A percentile compares a stretch with the other conserved stretches of the same genome.
phyloP scores from a whole-genome alignment of 2,329 filamentous ascomycete species.

The Kalmusia sp. region DNA sequence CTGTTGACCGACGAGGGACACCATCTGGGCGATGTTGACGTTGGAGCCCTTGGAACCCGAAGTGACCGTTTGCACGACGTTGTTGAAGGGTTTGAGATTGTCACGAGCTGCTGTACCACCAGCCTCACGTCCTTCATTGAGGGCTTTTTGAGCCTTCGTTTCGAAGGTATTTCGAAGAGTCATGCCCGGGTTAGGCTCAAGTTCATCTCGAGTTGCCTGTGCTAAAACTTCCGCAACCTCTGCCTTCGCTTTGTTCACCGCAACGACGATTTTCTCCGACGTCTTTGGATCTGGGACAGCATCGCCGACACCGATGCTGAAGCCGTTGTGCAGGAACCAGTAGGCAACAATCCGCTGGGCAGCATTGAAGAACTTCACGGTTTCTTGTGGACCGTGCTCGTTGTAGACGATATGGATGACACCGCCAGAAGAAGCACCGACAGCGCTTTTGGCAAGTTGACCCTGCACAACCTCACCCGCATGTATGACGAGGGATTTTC shows the following conservation, averaged over 20 bases:
- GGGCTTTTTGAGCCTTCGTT: conserved; percentile 90
- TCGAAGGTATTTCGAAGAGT: conserved; percentile 98
- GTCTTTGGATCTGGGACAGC: conserved; percentile 90
- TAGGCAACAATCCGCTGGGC: conserved; percentile 95
- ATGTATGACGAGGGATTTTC: conserved; percentile 82
- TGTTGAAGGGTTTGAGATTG: conserved; percentile 94
- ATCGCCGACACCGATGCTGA: conserved; percentile 98
- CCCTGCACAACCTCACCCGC: conserved; percentile 91
- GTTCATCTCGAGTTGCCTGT: conserved; percentile 80
- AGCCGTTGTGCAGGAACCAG: conserved; percentile 95
- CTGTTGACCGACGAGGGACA: conserved; percentile 95
- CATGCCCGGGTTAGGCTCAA: conserved; percentile 97
- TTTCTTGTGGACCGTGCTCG: conserved; percentile 83
- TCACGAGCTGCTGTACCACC: conserved; percentile 92
- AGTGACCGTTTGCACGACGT: conserved; percentile 93
- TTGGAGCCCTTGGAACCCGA: conserved; percentile 98
- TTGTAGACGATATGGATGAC: conserved; percentile 97
- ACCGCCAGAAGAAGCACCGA: conserved; percentile 88
- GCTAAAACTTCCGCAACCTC: conserved; percentile 79
- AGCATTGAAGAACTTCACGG: conserved; percentile 95
- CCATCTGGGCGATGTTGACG: conserved; percentile 99
- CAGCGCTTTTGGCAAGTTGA: conserved; percentile 89
- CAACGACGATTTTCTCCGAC: conserved; percentile 81
- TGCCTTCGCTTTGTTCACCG: conserved; percentile 81
- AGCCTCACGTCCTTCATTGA: conserved; percentile 95